phyloP scores from a whole-genome alignment of 73 alveolate genomes.

The Diophrys appendiculata region DNA sequence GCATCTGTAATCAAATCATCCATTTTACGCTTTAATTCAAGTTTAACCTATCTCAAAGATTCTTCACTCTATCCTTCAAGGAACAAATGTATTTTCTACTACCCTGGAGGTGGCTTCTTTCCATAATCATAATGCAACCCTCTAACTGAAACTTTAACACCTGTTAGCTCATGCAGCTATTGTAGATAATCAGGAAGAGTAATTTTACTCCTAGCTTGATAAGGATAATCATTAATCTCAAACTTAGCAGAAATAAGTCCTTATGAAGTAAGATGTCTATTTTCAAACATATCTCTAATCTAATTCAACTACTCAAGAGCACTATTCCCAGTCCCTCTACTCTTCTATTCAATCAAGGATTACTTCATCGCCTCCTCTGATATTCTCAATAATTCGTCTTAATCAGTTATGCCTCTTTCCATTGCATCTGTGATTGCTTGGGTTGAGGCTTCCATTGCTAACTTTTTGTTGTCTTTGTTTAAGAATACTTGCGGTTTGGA shows the following conservation, averaged over 20 bases:
- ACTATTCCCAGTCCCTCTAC: constrained; percentile 75
- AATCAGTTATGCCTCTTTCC: constrained; percentile 67
- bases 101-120: constrained; percentile 85
- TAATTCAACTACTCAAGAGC: constrained; percentile 89
- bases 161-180: constrained; percentile 88
- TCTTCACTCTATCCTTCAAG: constrained; percentile 71
- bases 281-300: constrained; percentile 88
- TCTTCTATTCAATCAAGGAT: constrained; percentile 79
- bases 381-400: constrained; percentile 79
- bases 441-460: neutral
- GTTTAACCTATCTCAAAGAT: neutral
- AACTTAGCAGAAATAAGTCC: constrained; percentile 87
- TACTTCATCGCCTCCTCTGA: constrained; percentile 83
- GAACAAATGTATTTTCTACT: constrained; percentile 78
- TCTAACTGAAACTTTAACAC: constrained; percentile 78
- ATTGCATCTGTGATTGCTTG: constrained; percentile 82
- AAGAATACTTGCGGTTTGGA: neutral
- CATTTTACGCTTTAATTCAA: neutral
- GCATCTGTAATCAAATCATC: constrained; percentile 25
- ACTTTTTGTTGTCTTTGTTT: neutral
- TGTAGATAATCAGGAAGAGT: constrained; percentile 81
- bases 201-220: constrained; percentile 85
- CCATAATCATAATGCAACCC: constrained; percentile 88
- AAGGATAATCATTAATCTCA: constrained; percentile 98
- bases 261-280: constrained; percentile 76